Conservation (phyloP, 306 rosid species). For the Phaseolus lunatus region DNA sequence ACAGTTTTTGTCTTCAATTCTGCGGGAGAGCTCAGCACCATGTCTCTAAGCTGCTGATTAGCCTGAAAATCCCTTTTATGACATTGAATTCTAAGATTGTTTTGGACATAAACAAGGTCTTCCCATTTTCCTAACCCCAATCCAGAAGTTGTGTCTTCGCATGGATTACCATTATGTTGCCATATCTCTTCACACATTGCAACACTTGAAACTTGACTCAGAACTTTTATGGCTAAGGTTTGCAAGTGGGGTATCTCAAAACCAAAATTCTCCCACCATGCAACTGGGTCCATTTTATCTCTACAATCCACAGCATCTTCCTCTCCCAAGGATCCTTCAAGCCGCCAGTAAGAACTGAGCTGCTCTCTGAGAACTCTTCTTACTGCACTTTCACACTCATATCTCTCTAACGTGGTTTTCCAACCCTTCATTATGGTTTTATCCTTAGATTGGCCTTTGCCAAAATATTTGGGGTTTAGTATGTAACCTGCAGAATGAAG, state of each 20-base stretch:
- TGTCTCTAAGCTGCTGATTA: constrained; percentile 23
- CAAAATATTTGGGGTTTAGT: constrained; percentile 60
- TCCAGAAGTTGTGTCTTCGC: constrained; percentile 42
- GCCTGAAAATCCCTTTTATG: constrained; percentile 44
- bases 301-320: constrained; percentile 69
- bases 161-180: constrained; percentile 47
- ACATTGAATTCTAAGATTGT: constrained; percentile 61
- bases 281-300: constrained; percentile 67
- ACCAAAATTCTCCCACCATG: constrained; percentile 81
- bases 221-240: constrained; percentile 63
- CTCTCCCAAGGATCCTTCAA: constrained; percentile 62
- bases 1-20: constrained; percentile 41
- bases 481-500: constrained; percentile 68
- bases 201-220: constrained; percentile 67
- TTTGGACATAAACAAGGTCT: constrained; percentile 59
- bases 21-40: constrained; percentile 37
- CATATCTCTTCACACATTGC: constrained; percentile 59
- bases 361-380: constrained; percentile 64
- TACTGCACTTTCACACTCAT: constrained; percentile 50
- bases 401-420: constrained; percentile 62
- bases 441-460: constrained; percentile 64
- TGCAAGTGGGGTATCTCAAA: constrained; percentile 67
- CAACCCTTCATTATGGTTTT: constrained; percentile 66
- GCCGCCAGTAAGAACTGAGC: constrained; percentile 63
- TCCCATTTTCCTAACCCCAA: constrained; percentile 51